Conservation (phyloP, 352 stramenopile species). For the Phytophthora europaea region DNA sequence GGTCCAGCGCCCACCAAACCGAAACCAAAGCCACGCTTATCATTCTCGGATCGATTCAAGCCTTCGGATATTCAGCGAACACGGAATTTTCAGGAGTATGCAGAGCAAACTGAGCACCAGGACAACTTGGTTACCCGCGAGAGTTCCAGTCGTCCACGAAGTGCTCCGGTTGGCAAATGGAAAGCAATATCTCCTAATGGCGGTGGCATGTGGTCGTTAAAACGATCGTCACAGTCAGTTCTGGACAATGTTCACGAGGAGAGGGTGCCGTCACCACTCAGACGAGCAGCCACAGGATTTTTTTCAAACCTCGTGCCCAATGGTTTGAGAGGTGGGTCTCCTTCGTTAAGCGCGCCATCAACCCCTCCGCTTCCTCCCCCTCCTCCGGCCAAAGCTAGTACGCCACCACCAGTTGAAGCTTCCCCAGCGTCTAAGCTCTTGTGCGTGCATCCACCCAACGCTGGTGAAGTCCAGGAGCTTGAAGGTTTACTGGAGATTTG, state of each 20-base stretch:
- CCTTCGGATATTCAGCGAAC: slow-evolving; percentile 53
- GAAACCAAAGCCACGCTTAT: slow-evolving; percentile 41
- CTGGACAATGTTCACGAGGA: slow-evolving; percentile 49
- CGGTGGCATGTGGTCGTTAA: slow-evolving; percentile 35
- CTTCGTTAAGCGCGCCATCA: slow-evolving; percentile 28
- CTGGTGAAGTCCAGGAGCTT: slow-evolving; percentile 58
- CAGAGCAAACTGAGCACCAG: slow-evolving; percentile 29
- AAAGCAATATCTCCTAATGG: slow-evolving; percentile 31
- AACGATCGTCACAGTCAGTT: slow-evolving; percentile 35
- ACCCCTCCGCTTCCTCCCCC: slow-evolving; percentile 31
- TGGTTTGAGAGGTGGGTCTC: slow-evolving; percentile 27
- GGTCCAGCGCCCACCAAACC: slow-evolving; percentile 49
- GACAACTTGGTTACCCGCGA: slow-evolving; percentile 20
- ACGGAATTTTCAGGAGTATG: slow-evolving; percentile 52
- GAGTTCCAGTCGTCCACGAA: slow-evolving; percentile 12
- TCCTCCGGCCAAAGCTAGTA: slow-evolving; percentile 13
- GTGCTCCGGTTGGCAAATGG: slow-evolving; percentile 32
- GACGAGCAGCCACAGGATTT: slow-evolving; percentile 40
- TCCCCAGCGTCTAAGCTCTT: slow-evolving; percentile 59
- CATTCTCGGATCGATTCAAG: slow-evolving; percentile 52
- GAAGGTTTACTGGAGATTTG: slow-evolving; percentile 80
- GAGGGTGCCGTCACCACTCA: slow-evolving; percentile 24
- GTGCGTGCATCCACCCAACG: slow-evolving; percentile 55
- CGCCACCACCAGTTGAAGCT: slow-evolving; percentile 1
- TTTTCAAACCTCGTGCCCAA: slow-evolving; percentile 49